Evolutionary conservation across 2,329 filamentous ascomycete genomes (phyloP), one percentile per base, ranked within the genome.

Genomic region (Monilinia laxa): DNA sequence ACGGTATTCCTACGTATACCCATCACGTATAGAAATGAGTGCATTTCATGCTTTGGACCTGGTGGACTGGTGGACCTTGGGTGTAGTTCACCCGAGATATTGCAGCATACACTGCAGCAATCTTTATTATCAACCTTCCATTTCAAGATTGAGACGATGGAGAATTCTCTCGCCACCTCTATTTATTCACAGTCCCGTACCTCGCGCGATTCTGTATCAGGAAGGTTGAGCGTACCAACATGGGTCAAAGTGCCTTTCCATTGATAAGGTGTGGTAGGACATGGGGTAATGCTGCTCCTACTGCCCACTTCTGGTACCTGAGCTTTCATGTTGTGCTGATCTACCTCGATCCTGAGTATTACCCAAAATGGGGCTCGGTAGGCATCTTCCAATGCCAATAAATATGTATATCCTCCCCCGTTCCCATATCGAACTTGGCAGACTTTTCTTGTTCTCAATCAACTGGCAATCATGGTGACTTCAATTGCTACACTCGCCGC

Each of bases 391-490:
- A 3, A 18, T 12, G 14, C 45, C 14, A 51, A 38, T 62, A 51
- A 38, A 51, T 62, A 62, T 51, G 47, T 47, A 58, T 47, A 20
- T 16, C 42, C n/a, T n/a, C 58, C 7, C 28, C 49, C 57, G 11
- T 60, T 25, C 45, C 35, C 31, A 38, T 20, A 20, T 23, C n/a
- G 20, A 42, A 25, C 12, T 45, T 18, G 38, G 3, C 62, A 14
- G 49, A 20, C n/a, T 40, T 38, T 62, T 38, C 35, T 49, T 40
- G 40, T 40, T 62, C 45, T 54, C 35, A 12, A 42, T 64, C 31
- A 45, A 62, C 49, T 55, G 52, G 42, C 20, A 31, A 64, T 40
- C 25, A 67, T 67, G 64, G 45, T 65, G 47, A 54, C 59, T 63
- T 64, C 65, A 47, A 67, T 64, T 65, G 45, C 38, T 25, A 42